Base-by-base conservation (phyloP, 306 rosid genomes). In the Psophocarpus tetragonolobus region DNA sequence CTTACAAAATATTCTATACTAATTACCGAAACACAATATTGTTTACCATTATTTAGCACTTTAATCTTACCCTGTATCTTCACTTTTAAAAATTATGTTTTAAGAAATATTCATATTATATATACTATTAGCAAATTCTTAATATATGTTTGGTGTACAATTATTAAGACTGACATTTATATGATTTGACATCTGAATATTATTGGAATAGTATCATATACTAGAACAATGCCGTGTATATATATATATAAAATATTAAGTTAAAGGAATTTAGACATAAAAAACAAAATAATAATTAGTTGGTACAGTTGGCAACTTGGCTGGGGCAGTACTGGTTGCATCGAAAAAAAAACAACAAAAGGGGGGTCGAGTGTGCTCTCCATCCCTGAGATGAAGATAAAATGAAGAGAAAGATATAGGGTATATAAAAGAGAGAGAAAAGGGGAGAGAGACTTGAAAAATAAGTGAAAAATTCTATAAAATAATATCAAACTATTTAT, bases 281-380 rank as follows among this genome's bases (percentile, higher is more conserved):
- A 68, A 81, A 27, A 18, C 66, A 48, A 81, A 47, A 48, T 75
- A 32, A 82, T 69, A 61, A 75, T 69, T 61, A 60, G 81, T 76
- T 81, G 81, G 78, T 76, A 82, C 78, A 82, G 73, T 68, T 5
- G 35, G 61, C 71, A 38, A 50, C 41, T 36, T 47, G 21, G 76
- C 53, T 21, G 36, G 47, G 5, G 11, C 38, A 36, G 35, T 12
- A 10, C 48, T 11, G 11, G 24, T 21, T 42, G 29, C 54, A 36
- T n/a, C 24, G 67, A 50, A 7, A 18, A 45, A 50, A 7, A n/a
- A n/a, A n/a, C n/a, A n/a, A n/a, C n/a, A n/a, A n/a, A n/a, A n/a
- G n/a, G n/a, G n/a, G n/a, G 3, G 24, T 18, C 11, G 11, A 50
- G 57, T 50, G 12, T 50, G 57, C 54, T 4, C 9, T 47, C 17